Conservation (phyloP, 129 eudicot genomes). For the Flaveria brownii region DNA sequence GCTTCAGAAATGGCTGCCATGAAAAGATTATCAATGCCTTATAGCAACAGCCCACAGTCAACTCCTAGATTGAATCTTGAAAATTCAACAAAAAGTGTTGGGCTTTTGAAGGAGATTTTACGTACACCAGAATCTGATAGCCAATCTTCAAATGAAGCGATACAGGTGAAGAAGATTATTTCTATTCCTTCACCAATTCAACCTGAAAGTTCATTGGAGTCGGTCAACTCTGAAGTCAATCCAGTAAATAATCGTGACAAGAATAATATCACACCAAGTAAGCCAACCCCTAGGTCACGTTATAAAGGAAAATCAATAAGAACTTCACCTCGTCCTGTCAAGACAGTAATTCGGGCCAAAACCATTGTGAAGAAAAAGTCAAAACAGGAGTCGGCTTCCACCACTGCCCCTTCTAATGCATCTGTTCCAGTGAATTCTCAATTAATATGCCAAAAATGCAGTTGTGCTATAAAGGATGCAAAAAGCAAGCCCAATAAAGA, state of each 20-base stretch:
- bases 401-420: conserved; percentile 25
- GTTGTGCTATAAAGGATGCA: conserved; percentile 57
- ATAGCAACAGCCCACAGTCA: conserved; percentile 41
- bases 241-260: conserved; percentile 33
- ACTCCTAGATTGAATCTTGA: conserved; percentile 43
- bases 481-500: conserved; percentile 39
- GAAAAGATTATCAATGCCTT: conserved; percentile 56
- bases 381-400: conserved; percentile 40
- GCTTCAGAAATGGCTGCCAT: conserved; percentile 97
- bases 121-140: conserved; percentile 35
- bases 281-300: conserved; percentile 47
- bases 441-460: conserved; percentile 78
- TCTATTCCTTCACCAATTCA: conserved; percentile 31
- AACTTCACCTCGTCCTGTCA: conserved; percentile 52
- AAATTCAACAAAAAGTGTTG: conserved; percentile 22
- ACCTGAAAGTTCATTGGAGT: conserved; percentile 31
- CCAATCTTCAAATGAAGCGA: conserved; percentile 30
- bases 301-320: conserved; percentile 49
- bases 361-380: conserved; percentile 53
- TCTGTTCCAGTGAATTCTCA: conserved; percentile 35
- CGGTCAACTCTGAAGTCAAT: conserved; percentile 38
- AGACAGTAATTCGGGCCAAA: conserved; percentile 61
- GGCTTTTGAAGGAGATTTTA: conserved; percentile 32
- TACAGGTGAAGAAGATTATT: conserved; percentile 33
- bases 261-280: conserved; percentile 34